phyloP scores from a whole-genome alignment of 2,329 filamentous ascomycete species.

The Emergomyces orientalis region DNA sequence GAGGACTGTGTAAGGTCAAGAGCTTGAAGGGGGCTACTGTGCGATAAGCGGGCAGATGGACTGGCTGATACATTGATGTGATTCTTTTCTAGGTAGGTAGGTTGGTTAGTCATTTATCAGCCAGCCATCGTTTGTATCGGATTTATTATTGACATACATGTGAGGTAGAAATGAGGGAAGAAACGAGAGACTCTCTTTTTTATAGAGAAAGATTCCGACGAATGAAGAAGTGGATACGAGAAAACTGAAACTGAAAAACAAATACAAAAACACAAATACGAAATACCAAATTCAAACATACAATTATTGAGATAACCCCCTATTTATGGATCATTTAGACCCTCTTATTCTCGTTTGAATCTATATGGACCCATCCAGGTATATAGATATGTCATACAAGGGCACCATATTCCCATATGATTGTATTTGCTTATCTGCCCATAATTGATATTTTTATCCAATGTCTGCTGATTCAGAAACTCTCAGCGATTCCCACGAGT shows the following conservation, averaged over 20 bases:
- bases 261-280: neutral
- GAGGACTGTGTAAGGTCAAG: slow-evolving; percentile 74
- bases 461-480: neutral
- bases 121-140: neutral
- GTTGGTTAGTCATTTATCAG: neutral
- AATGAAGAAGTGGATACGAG: neutral
- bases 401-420: neutral
- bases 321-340: too few relatives aligned
- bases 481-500: neutral
- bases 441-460: neutral
- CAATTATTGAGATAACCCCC: too few relatives aligned
- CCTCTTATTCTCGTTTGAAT: neutral
- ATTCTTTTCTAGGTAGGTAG: neutral
- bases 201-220: neutral
- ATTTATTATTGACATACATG: neutral
- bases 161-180: neutral
- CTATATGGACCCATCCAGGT: neutral
- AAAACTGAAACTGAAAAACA: neutral
- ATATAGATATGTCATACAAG: neutral
- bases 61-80: neutral
- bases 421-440: neutral
- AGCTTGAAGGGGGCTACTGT: slow-evolving; percentile 72
- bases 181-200: neutral
- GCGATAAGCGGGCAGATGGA: slow-evolving; percentile 46
- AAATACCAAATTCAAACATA: neutral